Evolutionary conservation across 257 asterid species (phyloP).

Genomic region (Solanum sitiens): DNA sequence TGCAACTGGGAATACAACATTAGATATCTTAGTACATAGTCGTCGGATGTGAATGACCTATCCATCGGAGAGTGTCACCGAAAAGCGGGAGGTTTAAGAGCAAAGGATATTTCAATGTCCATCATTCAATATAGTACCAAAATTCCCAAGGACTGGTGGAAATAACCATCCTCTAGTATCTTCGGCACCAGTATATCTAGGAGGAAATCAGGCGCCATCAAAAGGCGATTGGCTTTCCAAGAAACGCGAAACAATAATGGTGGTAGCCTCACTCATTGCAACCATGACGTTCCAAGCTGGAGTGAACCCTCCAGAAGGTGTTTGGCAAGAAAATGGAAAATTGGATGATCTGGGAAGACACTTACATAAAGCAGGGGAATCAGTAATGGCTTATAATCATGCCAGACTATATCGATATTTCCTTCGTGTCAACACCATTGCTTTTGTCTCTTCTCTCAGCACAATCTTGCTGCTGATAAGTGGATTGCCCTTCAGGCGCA

Average conservation of each 20-base stretch:
- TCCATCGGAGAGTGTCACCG: no score
- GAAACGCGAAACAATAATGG: slow-evolving; percentile 25
- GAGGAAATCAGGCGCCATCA: neutral
- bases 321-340: slow-evolving; percentile 3
- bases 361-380: slow-evolving; percentile 29
- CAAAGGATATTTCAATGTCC: no score
- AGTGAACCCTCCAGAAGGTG: slow-evolving; percentile 10
- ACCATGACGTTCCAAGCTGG: slow-evolving; percentile 38
- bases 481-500: no score
- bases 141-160: neutral
- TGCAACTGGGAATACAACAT: slow-evolving; percentile 14
- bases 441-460: slow-evolving; percentile 46
- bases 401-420: slow-evolving; percentile 9
- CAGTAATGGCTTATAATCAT: slow-evolving; percentile 30
- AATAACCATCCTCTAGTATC: neutral
- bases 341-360: neutral
- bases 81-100: no score
- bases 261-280: slow-evolving; percentile 33
- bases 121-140: no score
- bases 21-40: slow-evolving; percentile 21
- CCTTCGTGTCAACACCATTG: slow-evolving; percentile 27
- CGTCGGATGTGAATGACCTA: no score
- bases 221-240: slow-evolving; percentile 20
- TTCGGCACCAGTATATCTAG: neutral
- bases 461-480: slow-evolving; percentile 44